phyloP scores from a whole-genome alignment of 495 filamentous ascomycete species.

The Copromyces sp. region DNA sequence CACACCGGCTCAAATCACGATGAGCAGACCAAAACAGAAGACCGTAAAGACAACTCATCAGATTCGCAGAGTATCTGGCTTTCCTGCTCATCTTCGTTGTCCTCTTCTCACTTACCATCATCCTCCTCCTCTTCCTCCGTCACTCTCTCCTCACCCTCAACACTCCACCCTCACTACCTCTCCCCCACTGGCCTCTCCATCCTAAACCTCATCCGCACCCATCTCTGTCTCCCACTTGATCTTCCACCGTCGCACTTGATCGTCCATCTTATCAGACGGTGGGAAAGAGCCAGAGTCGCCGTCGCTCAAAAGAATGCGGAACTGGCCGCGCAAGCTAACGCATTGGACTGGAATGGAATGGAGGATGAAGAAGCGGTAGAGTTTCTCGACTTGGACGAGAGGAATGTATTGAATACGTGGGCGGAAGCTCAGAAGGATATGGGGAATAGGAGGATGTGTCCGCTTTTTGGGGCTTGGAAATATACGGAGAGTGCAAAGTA shows the following conservation, averaged over 20 bases:
- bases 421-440: background rate
- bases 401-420: background rate
- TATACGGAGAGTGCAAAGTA: background rate
- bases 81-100: background rate
- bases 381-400: background rate
- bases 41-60: background rate
- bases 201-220: background rate
- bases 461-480: background rate
- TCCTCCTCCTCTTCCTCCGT: background rate
- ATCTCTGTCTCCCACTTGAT: background rate
- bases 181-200: background rate
- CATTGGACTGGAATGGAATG: constrained; percentile 1
- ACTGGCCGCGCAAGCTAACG: background rate
- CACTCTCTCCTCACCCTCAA: background rate
- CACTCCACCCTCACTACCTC: background rate
- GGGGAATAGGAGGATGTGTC: background rate
- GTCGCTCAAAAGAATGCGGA: background rate
- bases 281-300: background rate
- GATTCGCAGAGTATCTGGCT: background rate
- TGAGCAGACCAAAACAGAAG: background rate
- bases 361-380: background rate
- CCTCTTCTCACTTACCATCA: background rate
- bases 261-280: background rate
- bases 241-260: background rate
- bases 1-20: background rate